These are phyloP conservation scores for Lasiosphaeriaceae sp. DNA, from an alignment of 495 filamentous ascomycete species.

Conservation along the genomic window DNA sequence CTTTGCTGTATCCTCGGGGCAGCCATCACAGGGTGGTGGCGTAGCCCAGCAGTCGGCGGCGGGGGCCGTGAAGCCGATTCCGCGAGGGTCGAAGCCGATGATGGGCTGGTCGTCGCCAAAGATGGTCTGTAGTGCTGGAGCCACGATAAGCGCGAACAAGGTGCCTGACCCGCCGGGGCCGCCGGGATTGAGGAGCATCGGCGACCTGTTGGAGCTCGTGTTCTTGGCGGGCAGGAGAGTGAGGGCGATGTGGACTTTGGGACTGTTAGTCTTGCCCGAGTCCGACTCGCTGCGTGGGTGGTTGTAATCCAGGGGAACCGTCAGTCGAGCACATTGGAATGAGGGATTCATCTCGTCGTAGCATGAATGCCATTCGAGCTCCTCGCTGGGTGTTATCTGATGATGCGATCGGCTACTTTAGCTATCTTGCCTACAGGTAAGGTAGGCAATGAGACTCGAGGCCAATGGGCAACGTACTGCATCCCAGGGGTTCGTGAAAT, in stretches of 20 bases:
- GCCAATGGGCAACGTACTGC: too few species aligned
- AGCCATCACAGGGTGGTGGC: constrained; percentile 3
- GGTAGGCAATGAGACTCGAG: too few species aligned
- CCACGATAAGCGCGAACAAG: constrained; percentile 22
- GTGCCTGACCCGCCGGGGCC: constrained; percentile 41
- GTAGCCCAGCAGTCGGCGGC: constrained; percentile 35
- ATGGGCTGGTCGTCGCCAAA: constrained; percentile 40
- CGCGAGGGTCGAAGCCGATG: constrained; percentile 44
- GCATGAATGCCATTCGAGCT: constrained; percentile 42
- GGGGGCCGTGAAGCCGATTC: constrained; percentile 37
- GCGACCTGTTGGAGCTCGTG: constrained; percentile 20
- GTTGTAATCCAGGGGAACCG: constrained; percentile 57
- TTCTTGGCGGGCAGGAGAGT: constrained; percentile 40
- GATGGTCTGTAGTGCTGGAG: constrained; percentile 26
- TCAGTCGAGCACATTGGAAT: constrained; percentile 50
- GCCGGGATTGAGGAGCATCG: constrained; percentile 42
- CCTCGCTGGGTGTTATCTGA: constrained; percentile 41
- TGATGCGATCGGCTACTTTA: too few species aligned
- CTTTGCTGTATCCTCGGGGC: constrained; percentile 4
- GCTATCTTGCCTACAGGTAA: too few species aligned
- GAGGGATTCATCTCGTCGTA: constrained; percentile 27
- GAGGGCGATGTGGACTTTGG: constrained; percentile 48
- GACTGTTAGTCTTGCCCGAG: too few species aligned
- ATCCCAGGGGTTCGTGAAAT: too few species aligned
- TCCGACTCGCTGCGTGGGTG: constrained; percentile 29